Evolutionary conservation across 2,329 filamentous ascomycete species (phyloP).

Genomic region (Camillea tinctor): DNA sequence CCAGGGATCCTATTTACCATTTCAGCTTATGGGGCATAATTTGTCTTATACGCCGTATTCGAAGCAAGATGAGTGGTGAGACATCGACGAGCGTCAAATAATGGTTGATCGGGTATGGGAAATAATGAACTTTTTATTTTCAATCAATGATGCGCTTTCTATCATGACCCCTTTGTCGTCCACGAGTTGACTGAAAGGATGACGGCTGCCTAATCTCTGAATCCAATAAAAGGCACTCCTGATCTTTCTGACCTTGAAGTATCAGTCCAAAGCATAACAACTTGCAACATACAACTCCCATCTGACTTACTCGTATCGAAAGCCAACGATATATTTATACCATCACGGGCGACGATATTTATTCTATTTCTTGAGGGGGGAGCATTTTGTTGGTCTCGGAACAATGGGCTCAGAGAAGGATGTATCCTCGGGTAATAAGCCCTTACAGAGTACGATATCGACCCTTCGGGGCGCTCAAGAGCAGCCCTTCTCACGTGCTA

Average conservation of each 20-base stretch:
- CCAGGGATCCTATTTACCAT: neutral
- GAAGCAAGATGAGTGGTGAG: neutral
- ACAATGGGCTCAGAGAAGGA: neutral
- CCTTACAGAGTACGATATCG: neutral
- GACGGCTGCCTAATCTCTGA: neutral
- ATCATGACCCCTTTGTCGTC: neutral
- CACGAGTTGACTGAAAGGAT: neutral
- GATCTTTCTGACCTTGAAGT: neutral
- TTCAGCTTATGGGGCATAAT: neutral
- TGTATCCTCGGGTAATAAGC: neutral
- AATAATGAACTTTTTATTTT: neutral
- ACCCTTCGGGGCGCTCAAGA: neutral
- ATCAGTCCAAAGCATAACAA: neutral
- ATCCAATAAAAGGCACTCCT: neutral
- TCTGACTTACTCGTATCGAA: neutral
- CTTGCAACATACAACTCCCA: neutral
- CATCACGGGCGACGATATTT: neutral
- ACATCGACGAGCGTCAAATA: neutral
- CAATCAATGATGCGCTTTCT: neutral
- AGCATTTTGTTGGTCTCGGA: neutral
- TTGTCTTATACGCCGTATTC: neutral
- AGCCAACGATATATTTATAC: no score
- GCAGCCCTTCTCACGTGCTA: conserved; percentile 1
- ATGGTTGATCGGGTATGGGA: neutral
- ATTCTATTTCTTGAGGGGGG: neutral